Evolutionary conservation across 805 yeast genomes (phyloP), one percentile per base, ranked within the genome.

Genomic region (Kodamaea sagamina): DNA sequence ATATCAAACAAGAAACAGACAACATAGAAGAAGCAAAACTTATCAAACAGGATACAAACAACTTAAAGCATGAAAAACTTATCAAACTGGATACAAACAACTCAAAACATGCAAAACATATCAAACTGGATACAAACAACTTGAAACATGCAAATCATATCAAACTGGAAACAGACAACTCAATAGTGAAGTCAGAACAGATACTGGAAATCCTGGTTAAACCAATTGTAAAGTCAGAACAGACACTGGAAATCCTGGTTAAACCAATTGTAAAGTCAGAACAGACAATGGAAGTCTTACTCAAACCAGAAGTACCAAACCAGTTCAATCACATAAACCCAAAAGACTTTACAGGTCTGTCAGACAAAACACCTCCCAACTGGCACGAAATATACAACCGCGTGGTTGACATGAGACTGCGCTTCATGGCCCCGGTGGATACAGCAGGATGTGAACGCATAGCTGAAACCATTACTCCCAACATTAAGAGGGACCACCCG

Each of bases 361-460:
- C 29, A 24, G 32, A 37, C 6, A 21, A 16, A 16, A 42, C 38
- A 4, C 71, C 85, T 0, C 55, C 57, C 37, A 73, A 76, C 50
- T 86, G 85, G 68, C 61, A 66, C 46, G 67, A 72, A 2, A 75
- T 84, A 35, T 85, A 84, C 54, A 67, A 79, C 39, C 77, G 71
- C 46, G 69, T 89, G 25, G 80, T 81, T 42, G 65, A 62, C 16
- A 86, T 89, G 93, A 71, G 97, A 46, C 52, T 72, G 3, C 70
- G 72, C 39, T 72, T 84, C 10, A 62, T 65, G n/a, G 81, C 97
- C 0, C 97, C 97, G 0, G 97, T 90, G 2, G 97, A 90, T 58
- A 73, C 81, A 0, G 81, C 87, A 77, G 97, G 97, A 4, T 89
- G 96, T 60, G 89, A 85, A 17, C 70, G 72, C 21, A 70, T 78